Evolutionary conservation across 2,329 filamentous ascomycete species (phyloP), one percentile per base, ranked within the genome.

Genomic region (Pyrenochaeta sp.): DNA sequence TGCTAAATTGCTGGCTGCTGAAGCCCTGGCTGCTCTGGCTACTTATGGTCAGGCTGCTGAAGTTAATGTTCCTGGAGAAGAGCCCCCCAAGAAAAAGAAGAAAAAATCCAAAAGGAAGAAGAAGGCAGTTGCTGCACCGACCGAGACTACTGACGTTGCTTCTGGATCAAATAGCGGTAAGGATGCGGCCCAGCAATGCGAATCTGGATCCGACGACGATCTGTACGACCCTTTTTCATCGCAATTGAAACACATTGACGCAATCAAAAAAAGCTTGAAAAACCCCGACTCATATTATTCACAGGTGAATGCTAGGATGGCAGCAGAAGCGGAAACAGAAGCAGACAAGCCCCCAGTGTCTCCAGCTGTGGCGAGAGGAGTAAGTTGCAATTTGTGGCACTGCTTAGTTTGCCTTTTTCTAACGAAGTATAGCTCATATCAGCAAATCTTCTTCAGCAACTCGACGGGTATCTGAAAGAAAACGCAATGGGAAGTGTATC

Each of bases 41-140:
- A 7, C 15, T 9, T 13, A 37, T 18, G 35, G 19, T 15, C 13
- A 22, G 23, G 27, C n/a, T 21, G n/a, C 18, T 15, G 17, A 35
- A 5, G 7, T 19, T 15, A 19, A 41, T 11, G 15, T 29, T 21
- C 13, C 26, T 7, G 23, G 28, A 22, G 22, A 26, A 6, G 41
- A 34, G 7, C 23, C 46, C n/a, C 26, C 41, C 7, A 50, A 51
- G 27, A 44, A 45, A 29, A 58, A 54, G 39, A 62, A 65, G 47
- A 58, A 60, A 32, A 61, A 55, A 10, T 60, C 53, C 29, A 60
- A 58, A 24, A 69, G 67, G 56, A 78, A 77, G 69, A 10, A 23
- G 10, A 38, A 38, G 73, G 57, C 51, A 20, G 21, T 30, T 11
- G 11, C 40, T 3, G 18, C 27, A 6, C 15, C 24, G 30, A 15